Evolutionary conservation across 2,329 filamentous ascomycete genomes (phyloP), one percentile per base, ranked within the genome.

Genomic region (Elsinoe fawcettii): DNA sequence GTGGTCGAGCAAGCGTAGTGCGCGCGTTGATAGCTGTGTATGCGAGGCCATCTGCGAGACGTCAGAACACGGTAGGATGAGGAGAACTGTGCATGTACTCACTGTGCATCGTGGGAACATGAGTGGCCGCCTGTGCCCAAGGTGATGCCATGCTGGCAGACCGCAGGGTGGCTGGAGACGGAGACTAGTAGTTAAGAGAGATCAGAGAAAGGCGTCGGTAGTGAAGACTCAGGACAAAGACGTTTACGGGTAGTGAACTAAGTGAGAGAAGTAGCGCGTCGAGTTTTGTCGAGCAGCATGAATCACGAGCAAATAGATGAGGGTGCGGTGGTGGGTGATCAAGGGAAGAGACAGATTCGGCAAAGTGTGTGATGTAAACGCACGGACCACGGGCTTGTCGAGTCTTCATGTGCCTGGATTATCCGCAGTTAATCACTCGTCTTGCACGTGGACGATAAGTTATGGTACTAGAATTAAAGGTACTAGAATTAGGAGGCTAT

Each of bases 11-110:
- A 54, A 75, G 67, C 20, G 69, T 67, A 14, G 71, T 73, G 62
- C 76, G 72, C 54, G 74, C 73, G 60, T 69, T 64, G 39, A 79
- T 76, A 32, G 74, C 58, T 59, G 74, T 76, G 65, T 73, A 79
- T 55, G 76, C 73, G 53, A 74, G 70, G 56, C 64, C 65, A 58
- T 64, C 63, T 64, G 65, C 30, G 32, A 36, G 14, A 22, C 3
- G 49, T 53, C 30, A 53, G 49, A 14, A 23, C 16, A n/a, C 9
- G 41, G 16, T 5, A 25, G 23, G 9, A 11, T 20, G 2, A 14
- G 9, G 11, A 23, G 3, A 9, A 12, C 2, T 27, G 12, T 9
- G 8, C 9, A n/a, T 27, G 9, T 18, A 18, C 41, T 46, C 25
- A 46, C 41, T 46, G 20, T 46, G 41, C 41, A 46, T 46, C 5